Conservation (phyloP, 495 filamentous ascomycete species). For the Lasiosphaeriaceae sp. region DNA sequence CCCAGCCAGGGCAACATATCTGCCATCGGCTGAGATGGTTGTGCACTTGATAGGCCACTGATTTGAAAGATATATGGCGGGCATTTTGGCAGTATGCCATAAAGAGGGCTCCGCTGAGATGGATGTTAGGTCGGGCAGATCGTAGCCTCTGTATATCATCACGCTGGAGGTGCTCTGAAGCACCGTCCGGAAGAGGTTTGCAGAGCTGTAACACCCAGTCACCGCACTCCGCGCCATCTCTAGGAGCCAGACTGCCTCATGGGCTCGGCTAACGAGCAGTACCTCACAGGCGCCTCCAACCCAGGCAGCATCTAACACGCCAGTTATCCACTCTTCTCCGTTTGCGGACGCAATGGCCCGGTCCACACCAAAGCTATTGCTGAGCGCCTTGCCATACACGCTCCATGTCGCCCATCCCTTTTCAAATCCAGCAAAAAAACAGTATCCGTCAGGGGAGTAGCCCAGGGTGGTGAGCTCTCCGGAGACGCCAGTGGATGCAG, state of each 20-base stretch:
- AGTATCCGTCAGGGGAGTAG: conserved; percentile 96
- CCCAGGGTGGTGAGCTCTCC: conserved; percentile 69
- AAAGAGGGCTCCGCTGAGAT: conserved; percentile 89
- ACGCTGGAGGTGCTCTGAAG: conserved; percentile 80
- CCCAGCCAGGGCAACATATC: conserved; percentile 95
- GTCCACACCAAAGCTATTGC: conserved; percentile 74
- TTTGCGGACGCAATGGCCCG: conserved; percentile 58
- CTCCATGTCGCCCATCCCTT: conserved; percentile 95
- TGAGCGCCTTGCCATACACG: conserved; percentile 87
- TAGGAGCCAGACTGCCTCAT: conserved; percentile 78
- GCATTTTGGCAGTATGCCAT: conserved; percentile 90
- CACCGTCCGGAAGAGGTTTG: conserved; percentile 85
- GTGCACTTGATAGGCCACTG: conserved; percentile 90
- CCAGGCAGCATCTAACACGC: conserved; percentile 75
- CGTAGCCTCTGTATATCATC: conserved; percentile 90
- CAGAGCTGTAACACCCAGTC: conserved; percentile 82
- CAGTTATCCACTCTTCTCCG: conserved; percentile 73
- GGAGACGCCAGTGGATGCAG: conserved; percentile 58
- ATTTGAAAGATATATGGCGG: conserved; percentile 74
- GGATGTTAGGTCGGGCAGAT: conserved; percentile 80
- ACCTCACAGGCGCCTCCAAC: conserved; percentile 83
- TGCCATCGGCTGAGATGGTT: conserved; percentile 83
- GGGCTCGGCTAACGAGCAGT: conserved; percentile 61
- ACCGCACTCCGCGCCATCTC: conserved; percentile 91
- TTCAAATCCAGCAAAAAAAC: conserved; percentile 89